Base-by-base conservation (phyloP, 1,284 basidiomycete species). In the Grifola frondosa region DNA sequence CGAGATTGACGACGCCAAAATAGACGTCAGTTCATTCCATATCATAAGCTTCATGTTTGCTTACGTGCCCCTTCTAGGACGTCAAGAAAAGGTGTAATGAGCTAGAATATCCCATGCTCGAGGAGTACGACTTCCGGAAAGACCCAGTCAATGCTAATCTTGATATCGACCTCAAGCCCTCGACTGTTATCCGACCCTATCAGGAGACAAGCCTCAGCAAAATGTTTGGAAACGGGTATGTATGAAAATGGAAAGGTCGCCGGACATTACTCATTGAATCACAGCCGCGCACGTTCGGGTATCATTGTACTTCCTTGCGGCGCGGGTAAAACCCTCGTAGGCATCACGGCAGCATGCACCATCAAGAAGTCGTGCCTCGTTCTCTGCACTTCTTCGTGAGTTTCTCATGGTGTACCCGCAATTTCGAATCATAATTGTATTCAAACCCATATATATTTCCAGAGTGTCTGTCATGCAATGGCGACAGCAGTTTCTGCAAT, bases 291-390 rank as follows among this genome's bases (percentile, higher is more conserved):
- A 33, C 81, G 95, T 44, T 98, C 95, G 36, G 97, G 97, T 4
- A 99, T 99, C 57, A 99, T 99, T 52, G 97, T 99, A 4, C 74
- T 99, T 23, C 97, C 97, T 29, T 99, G 97, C 62, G 97, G 97
- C 48, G 97, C 97, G 23, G 97, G 97, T 35, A 99, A 99, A 73
- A 99, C 97, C 9, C 79, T 99, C 4, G 97, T 99, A 6, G 97
- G 97, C 13, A 98, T 99, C 60, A 99, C 97, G 1, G 97, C 97
- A 4, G 97, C 97, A 10, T 98, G 95, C 61, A 99, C 97, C 15
- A 97, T 99, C 71, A 97, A 97, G 72, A 99, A 99, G 73, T 97
- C 93, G 23, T 96, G 93, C 59, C 77, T 99, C n/a, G 94, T 99
- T 21, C 74, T 99, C 34, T 98, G 96, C 68, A 97, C 95, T 19